Percentiles rank a stretch among this genome's conserved stretches.
Conservation (phyloP, 2,329 filamentous ascomycete genomes). For the Calcarisporium arbuscula region DNA sequence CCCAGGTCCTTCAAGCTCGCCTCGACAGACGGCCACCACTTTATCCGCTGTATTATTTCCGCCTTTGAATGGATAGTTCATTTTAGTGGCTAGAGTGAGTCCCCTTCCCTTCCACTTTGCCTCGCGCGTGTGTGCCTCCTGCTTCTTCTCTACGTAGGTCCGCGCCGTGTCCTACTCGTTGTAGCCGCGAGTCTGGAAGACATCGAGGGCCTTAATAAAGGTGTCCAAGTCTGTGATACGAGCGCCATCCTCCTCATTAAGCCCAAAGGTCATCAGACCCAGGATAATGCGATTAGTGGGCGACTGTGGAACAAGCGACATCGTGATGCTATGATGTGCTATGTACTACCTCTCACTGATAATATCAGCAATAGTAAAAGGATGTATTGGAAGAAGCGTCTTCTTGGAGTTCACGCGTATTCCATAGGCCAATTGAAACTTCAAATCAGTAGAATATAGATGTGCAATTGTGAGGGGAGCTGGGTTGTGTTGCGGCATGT, state of each 20-base stretch:
- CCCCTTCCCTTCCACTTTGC: constrained; percentile 75
- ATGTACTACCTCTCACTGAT: not conserved
- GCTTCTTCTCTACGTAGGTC: constrained; percentile 62
- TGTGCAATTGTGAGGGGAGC: too few relatives aligned
- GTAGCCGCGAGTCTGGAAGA: constrained; percentile 73
- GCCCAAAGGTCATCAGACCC: constrained; percentile 80
- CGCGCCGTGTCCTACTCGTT: constrained; percentile 81
- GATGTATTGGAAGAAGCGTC: not conserved
- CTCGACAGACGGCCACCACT: constrained; percentile 59
- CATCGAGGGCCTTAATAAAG: constrained; percentile 66
- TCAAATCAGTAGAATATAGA: too few relatives aligned
- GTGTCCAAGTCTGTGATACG: constrained; percentile 63
- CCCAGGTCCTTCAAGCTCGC: constrained; percentile 65
- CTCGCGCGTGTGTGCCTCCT: constrained; percentile 72
- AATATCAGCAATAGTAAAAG: not conserved
- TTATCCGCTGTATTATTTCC: constrained; percentile 58
- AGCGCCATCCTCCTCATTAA: constrained; percentile 54
- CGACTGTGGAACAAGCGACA: constrained; percentile 39
- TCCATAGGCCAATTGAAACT: too few relatives aligned
- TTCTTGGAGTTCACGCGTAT: too few relatives aligned
- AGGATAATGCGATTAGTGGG: constrained; percentile 67
- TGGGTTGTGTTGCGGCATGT: too few relatives aligned
- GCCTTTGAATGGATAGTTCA: constrained; percentile 52
- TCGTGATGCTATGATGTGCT: constrained; percentile 19
- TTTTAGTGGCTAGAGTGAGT: constrained; percentile 72